phyloP scores from a whole-genome alignment of 1,284 basidiomycete species.

The Butyriboletus appendiculatus region DNA sequence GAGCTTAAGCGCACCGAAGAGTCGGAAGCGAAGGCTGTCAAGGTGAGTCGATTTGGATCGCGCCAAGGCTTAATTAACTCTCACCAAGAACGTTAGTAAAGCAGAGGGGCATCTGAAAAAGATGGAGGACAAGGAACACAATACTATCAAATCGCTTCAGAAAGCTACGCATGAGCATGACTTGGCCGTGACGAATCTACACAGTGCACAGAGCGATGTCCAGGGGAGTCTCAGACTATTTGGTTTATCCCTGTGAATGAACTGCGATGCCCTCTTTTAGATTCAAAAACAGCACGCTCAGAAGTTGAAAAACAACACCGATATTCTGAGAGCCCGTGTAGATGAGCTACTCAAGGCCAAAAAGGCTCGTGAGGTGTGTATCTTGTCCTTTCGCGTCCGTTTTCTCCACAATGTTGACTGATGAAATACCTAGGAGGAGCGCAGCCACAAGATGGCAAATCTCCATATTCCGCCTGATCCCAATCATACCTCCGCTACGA shows the following conservation, averaged over 20 bases:
- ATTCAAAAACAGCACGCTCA: slow-evolving; percentile 19
- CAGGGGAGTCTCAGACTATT: slow-evolving; percentile 37
- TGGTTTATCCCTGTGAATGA: background rate
- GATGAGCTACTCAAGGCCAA: slow-evolving; percentile 24
- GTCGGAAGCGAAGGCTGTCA: slow-evolving; percentile 46
- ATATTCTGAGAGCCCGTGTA: slow-evolving; percentile 5
- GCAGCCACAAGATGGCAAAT: slow-evolving; percentile 17
- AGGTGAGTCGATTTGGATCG: slow-evolving; percentile 35
- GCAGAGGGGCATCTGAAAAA: slow-evolving; percentile 48
- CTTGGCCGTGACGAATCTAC: slow-evolving; percentile 42
- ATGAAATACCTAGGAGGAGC: slow-evolving; percentile 16
- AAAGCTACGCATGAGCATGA: slow-evolving; percentile 54
- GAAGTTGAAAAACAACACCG: slow-evolving; percentile 12
- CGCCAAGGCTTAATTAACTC: background rate
- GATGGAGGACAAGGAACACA: slow-evolving; percentile 48
- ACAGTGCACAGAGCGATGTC: slow-evolving; percentile 45
- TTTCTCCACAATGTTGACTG: background rate
- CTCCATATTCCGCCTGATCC: slow-evolving; percentile 8
- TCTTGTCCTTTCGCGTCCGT: background rate
- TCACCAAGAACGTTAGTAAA: slow-evolving; percentile 42
- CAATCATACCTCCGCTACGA: background rate
- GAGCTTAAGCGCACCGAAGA: slow-evolving; percentile 50
- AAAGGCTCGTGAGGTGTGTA: slow-evolving; percentile 28
- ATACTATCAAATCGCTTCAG: slow-evolving; percentile 45
- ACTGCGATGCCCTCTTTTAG: slow-evolving; percentile 7